Evolutionary conservation across 2,329 filamentous ascomycete genomes (phyloP).

Genomic region (Sporothrix sp.): DNA sequence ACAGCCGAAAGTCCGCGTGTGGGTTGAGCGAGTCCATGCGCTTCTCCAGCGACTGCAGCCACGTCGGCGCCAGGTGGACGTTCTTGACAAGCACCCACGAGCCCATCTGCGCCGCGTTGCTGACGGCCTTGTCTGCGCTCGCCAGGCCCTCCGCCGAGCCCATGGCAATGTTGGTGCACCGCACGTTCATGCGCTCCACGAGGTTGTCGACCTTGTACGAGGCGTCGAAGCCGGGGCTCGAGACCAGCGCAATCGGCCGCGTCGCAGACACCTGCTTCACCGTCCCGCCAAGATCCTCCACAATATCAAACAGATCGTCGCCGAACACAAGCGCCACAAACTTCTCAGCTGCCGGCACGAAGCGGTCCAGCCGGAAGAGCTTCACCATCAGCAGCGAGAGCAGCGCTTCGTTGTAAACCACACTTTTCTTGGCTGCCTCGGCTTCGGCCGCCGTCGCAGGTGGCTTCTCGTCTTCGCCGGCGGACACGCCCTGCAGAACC

Average conservation of each 20-base stretch:
- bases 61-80: constrained; percentile 89
- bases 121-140: constrained; percentile 90
- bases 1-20: constrained; percentile 83
- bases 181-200: constrained; percentile 71
- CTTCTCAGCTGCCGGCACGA: constrained; percentile 85
- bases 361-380: constrained; percentile 87
- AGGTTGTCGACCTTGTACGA: constrained; percentile 98
- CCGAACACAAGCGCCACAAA: constrained; percentile 85
- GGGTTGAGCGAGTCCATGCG: constrained; percentile 91
- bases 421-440: neutral
- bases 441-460: neutral
- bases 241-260: constrained; percentile 82
- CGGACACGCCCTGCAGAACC: constrained; percentile 56
- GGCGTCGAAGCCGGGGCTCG: constrained; percentile 92
- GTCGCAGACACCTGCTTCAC: constrained; percentile 74
- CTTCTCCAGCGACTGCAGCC: constrained; percentile 96
- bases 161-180: constrained; percentile 97
- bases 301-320: constrained; percentile 67
- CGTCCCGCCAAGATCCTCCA: constrained; percentile 76
- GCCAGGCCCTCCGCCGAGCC: constrained; percentile 90
- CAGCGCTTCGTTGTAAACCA: constrained; percentile 61
- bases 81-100: constrained; percentile 99
- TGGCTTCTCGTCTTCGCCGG: constrained; percentile 18
- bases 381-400: constrained; percentile 84
- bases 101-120: constrained; percentile 80